Percentiles rank a stretch among this genome's conserved stretches.
Conservation (phyloP, 805 yeast genomes). For the Aciculoconidium aculeatum region DNA sequence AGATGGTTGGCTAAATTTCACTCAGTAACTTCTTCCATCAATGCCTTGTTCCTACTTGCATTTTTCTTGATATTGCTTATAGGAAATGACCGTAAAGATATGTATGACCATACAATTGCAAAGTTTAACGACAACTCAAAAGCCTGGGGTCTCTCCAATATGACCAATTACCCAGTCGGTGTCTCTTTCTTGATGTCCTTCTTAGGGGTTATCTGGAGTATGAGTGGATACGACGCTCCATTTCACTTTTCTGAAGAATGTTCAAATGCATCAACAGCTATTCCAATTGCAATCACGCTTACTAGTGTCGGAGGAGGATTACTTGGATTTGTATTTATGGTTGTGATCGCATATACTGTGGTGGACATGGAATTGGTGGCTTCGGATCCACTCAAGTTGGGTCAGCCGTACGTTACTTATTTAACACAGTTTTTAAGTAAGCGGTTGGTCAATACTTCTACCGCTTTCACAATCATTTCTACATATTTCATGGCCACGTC, state of each 20-base stretch:
- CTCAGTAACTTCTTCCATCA: conserved; percentile 42
- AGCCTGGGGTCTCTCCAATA: conserved; percentile 53
- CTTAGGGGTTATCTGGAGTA: conserved; percentile 58
- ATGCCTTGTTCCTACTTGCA: conserved; percentile 43
- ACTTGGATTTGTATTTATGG: conserved; percentile 50
- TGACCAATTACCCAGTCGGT: conserved; percentile 60
- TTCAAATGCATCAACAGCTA: conserved; percentile 54
- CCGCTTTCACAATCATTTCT: conserved; percentile 33
- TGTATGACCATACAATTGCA: conserved; percentile 24
- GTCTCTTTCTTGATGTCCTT: conserved; percentile 50
- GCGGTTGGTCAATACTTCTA: conserved; percentile 36
- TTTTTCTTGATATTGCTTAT: conserved; percentile 50
- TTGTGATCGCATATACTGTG: conserved; percentile 56
- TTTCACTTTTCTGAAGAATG: conserved; percentile 70
- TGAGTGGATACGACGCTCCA: conserved; percentile 72
- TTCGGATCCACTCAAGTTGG: conserved; percentile 40
- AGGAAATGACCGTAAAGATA: conserved; percentile 38
- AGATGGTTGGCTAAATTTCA: conserved; percentile 48
- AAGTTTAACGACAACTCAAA: conserved; percentile 43
- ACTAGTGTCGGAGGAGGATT: conserved; percentile 50
- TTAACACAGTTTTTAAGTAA: conserved; percentile 42
- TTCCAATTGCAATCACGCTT: conserved; percentile 59
- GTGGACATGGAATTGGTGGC: conserved; percentile 43
- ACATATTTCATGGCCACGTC: conserved; percentile 46
- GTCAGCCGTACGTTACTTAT: conserved; percentile 56